Conservation (phyloP, 2,329 filamentous ascomycete species). For the Penicillium oxalicum region DNA sequence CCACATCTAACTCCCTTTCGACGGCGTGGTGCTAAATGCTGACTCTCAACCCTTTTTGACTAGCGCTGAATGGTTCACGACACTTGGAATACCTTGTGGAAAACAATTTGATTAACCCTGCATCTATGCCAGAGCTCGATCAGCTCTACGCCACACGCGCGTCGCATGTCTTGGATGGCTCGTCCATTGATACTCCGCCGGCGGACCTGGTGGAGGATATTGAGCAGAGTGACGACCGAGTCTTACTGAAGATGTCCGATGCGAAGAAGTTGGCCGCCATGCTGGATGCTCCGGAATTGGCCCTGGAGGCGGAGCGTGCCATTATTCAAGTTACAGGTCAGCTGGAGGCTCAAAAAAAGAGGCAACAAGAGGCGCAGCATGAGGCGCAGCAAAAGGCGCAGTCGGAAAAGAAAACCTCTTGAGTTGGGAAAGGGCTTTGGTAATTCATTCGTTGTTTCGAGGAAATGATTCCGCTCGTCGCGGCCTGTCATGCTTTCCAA, state of each 20-base stretch:
- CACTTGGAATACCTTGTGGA: conserved; percentile 77
- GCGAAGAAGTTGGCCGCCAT: conserved; percentile 55
- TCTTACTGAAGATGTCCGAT: conserved; percentile 43
- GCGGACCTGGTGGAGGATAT: conserved; percentile 30
- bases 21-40: conserved; percentile 2
- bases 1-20: conserved; percentile 8
- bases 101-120: conserved; percentile 62
- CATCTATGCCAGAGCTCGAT: conserved; percentile 65
- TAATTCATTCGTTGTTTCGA: neutral
- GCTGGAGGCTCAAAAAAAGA: conserved; percentile 21
- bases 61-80: conserved; percentile 72
- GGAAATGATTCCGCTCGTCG: neutral
- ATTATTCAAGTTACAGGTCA: conserved; percentile 62
- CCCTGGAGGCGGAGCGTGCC: conserved; percentile 67
- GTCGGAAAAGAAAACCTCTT: conserved; percentile 22
- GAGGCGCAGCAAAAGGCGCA: conserved; percentile 23
- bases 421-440: neutral
- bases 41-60: conserved; percentile 7
- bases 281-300: conserved; percentile 63
- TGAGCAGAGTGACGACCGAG: conserved; percentile 40
- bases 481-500: too few relatives aligned
- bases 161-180: conserved; percentile 26
- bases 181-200: conserved; percentile 23
- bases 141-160: conserved; percentile 58
- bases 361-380: conserved; percentile 14